Conservation (phyloP, 805 yeast species). For the Pichia rugopelliculosa region DNA sequence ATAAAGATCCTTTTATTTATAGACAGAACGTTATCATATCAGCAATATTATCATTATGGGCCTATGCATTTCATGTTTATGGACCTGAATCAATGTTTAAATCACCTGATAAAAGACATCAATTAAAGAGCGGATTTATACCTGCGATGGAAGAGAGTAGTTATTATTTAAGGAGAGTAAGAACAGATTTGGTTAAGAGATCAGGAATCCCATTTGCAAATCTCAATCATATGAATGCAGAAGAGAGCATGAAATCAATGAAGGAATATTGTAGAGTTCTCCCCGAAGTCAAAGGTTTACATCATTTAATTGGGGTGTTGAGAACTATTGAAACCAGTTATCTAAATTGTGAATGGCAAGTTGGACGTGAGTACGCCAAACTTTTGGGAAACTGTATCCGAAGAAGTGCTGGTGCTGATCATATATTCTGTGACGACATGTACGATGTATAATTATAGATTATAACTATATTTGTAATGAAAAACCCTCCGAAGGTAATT, state of each 20-base stretch:
- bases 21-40: slow-evolving; percentile 33
- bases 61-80: slow-evolving; percentile 35
- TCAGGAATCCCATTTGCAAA: slow-evolving; percentile 17
- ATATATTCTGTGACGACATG: slow-evolving; percentile 43
- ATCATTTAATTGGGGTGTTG: slow-evolving; percentile 32
- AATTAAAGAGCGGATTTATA: slow-evolving; percentile 7
- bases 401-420: slow-evolving; percentile 43
- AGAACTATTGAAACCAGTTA: slow-evolving; percentile 32
- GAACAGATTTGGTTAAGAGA: slow-evolving; percentile 28
- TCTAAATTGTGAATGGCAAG: slow-evolving; percentile 41
- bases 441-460: neutral
- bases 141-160: slow-evolving; percentile 38
- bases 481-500: neutral
- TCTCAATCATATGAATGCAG: slow-evolving; percentile 21
- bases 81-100: slow-evolving; percentile 42
- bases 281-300: slow-evolving; percentile 34
- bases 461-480: neutral
- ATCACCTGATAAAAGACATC: slow-evolving; percentile 8
- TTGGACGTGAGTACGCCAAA: slow-evolving; percentile 46
- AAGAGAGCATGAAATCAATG: slow-evolving; percentile 16
- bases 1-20: slow-evolving; percentile 24
- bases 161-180: slow-evolving; percentile 39
- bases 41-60: slow-evolving; percentile 38
- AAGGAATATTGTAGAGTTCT: slow-evolving; percentile 31
- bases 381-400: slow-evolving; percentile 43